Base-by-base conservation (phyloP, 805 yeast genomes). In the Yarrowia sp. region DNA sequence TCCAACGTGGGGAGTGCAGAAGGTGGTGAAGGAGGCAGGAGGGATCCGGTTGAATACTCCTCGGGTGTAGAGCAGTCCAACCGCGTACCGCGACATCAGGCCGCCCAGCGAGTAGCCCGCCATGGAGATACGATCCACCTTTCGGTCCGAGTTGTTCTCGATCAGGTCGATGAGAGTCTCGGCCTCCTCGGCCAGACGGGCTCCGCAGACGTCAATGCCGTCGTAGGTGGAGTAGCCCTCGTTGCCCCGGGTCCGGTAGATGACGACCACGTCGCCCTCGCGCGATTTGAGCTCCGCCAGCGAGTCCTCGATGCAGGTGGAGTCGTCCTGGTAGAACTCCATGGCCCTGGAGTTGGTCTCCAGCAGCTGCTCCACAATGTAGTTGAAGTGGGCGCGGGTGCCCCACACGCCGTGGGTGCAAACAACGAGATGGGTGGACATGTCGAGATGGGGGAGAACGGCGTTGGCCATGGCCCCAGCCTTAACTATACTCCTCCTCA, bases 101-200 rank as follows among this genome's bases (percentile, higher is more conserved):
- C 98, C 98, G 21, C 98, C 97, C 63, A 93, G 75, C 0, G 97
- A 89, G 72, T 92, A 93, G 0, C 98, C 97, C 2, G 89, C 79
- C 41, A 93, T 77, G 64, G 96, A 88, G 55, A 93, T 81, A 66
- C 84, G 81, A n/a, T 78, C 76, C 10, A 90, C 89, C 21, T 65
- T 72, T 13, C 70, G 68, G 18, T 25, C 41, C 16, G 41, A 27
- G 39, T 32, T 42, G 42, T n/a, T 32, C 13, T 58, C 42, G 27
- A 73, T 60, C 19, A 46, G 42, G 4, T 67, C 65, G 18, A 82
- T 74, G 67, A 78, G 77, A 1, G 64, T 66, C 18, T 76, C 71
- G 53, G 90, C 84, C 72, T 90, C 96, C 60, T 80, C 80, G 0
- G 87, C 84, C 7, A 88, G 86, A 21, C 96, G 76, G 55, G 84